phyloP scores from a whole-genome alignment of 805 yeast genomes.

The Spathaspora hagerdaliae region DNA sequence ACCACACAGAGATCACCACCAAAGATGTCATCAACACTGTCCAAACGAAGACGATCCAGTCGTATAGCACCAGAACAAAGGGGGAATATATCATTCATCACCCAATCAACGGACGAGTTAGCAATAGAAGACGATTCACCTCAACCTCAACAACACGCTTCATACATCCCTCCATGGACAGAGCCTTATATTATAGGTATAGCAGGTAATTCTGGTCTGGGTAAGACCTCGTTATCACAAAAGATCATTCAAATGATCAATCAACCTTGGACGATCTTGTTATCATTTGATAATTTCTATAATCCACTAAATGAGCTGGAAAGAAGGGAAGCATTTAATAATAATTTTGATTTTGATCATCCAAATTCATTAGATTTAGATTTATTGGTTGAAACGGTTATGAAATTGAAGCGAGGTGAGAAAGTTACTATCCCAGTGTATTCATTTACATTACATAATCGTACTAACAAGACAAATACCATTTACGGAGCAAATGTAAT shows the following conservation, averaged over 20 bases:
- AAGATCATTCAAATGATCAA: constrained; percentile 70
- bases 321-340: constrained; percentile 56
- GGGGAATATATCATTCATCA: constrained; percentile 23
- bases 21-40: too few relatives aligned
- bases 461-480: constrained; percentile 60
- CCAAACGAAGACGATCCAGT: constrained; percentile 11
- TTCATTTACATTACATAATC: constrained; percentile 70
- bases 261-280: constrained; percentile 91
- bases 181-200: constrained; percentile 46
- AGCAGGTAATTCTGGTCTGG: constrained; percentile 63
- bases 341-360: constrained; percentile 80
- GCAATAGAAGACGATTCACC: not conserved
- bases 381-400: constrained; percentile 57
- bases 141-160: not conserved
- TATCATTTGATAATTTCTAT: constrained; percentile 90
- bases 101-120: constrained; percentile 5
- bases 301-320: constrained; percentile 65
- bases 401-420: constrained; percentile 64
- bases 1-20: too few relatives aligned
- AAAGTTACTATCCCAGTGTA: constrained; percentile 40
- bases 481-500: constrained; percentile 94
- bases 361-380: constrained; percentile 86
- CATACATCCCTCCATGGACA: constrained; percentile 40
- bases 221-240: constrained; percentile 89
- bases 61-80: constrained; percentile 23